Conservation (phyloP, 768 basidiomycete genomes). For the Trametes meyenii region DNA sequence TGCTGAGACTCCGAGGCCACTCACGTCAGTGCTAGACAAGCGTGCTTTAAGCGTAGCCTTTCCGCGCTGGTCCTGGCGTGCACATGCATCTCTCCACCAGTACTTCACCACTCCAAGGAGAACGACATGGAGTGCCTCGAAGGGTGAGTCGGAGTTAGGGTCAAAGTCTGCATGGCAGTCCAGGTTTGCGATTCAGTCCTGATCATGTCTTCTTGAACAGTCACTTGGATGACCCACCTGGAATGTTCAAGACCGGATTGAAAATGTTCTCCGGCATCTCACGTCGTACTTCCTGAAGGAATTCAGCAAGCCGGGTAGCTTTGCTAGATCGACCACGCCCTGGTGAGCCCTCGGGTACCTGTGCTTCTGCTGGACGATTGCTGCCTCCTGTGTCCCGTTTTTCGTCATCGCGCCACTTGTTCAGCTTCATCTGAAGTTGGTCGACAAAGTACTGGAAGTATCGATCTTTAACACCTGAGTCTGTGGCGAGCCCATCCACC, state of each 20-base stretch:
- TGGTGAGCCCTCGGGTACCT: too few species aligned
- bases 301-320: too few species aligned
- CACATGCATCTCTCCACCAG: slow-evolving; percentile 44
- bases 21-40: slow-evolving; percentile 34
- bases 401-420: slow-evolving; percentile 17
- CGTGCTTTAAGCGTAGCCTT: slow-evolving; percentile 34
- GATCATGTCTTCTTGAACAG: neutral
- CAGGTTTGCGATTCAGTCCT: neutral
- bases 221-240: neutral
- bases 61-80: slow-evolving; percentile 22
- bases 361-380: slow-evolving; percentile 15
- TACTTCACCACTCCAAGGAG: slow-evolving; percentile 51
- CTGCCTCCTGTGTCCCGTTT: slow-evolving; percentile 1
- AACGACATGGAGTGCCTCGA: slow-evolving; percentile 47
- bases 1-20: slow-evolving; percentile 36
- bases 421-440: slow-evolving; percentile 18
- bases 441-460: slow-evolving; percentile 35
- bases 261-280: neutral
- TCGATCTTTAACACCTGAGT: slow-evolving; percentile 38
- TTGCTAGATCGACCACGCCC: too few species aligned
- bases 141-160: slow-evolving; percentile 45
- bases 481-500: slow-evolving; percentile 24
- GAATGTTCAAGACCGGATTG: neutral
- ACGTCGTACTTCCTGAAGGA: slow-evolving; percentile 36
- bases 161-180: slow-evolving; percentile 38